Evolutionary conservation across 1,284 basidiomycete species (phyloP).

Genomic region (Wolfiporia cocos): DNA sequence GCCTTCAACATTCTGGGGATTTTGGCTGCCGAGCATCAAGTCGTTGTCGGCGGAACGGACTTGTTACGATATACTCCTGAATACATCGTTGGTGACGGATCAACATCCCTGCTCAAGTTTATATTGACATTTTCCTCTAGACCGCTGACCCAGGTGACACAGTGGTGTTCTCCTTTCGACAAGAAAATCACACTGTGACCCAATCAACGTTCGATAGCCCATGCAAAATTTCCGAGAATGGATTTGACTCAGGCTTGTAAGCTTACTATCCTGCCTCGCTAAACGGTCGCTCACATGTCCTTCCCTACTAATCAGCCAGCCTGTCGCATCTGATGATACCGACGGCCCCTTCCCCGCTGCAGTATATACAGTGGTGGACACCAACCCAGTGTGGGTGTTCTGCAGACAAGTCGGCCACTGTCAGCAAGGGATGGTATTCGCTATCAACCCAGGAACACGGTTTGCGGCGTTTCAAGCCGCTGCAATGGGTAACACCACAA

Average conservation of each 20-base stretch:
- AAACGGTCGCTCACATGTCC: not conserved
- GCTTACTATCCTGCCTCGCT: conserved; percentile 13
- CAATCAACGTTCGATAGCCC: conserved; percentile 51
- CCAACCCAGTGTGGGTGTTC: conserved; percentile 56
- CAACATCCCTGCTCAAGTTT: not conserved
- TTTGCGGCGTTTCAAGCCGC: conserved; percentile 47
- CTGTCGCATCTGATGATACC: conserved; percentile 40
- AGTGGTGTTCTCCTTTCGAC: conserved; percentile 47
- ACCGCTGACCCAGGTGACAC: conserved; percentile 39
- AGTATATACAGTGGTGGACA: conserved; percentile 35
- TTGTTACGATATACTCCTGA: conserved; percentile 37
- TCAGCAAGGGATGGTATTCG: conserved; percentile 57
- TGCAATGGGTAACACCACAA: conserved; percentile 32
- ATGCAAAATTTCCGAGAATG: conserved; percentile 34
- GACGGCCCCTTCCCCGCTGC: conserved; percentile 39
- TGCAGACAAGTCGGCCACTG: conserved; percentile 41
- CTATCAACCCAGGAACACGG: conserved; percentile 50
- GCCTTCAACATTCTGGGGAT: conserved; percentile 18
- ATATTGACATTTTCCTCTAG: conserved; percentile 1
- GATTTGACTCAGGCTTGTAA: conserved; percentile 58
- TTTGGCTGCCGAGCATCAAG: conserved; percentile 34
- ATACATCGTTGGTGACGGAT: conserved; percentile 35
- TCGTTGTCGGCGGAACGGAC: conserved; percentile 49
- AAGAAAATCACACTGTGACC: conserved; percentile 61
- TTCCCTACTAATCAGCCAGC: conserved; percentile 30